A percentile compares a stretch with the other conserved stretches of the same genome.
These are phyloP conservation scores for Cryptosporidium baileyi DNA, from an alignment of 169 alveolate genomes.

Conservation along the genomic window DNA sequence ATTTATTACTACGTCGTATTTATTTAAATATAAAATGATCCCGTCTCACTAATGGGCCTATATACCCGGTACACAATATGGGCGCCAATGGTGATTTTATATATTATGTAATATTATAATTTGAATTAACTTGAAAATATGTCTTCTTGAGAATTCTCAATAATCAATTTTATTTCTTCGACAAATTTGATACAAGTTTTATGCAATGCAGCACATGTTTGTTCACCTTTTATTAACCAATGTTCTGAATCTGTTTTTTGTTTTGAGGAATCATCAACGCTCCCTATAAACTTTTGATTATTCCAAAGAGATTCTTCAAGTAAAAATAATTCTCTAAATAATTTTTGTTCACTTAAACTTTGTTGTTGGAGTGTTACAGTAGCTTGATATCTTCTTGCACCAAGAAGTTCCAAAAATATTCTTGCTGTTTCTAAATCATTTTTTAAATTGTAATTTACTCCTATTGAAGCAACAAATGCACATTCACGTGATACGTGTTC, in stretches of 20 bases:
- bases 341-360: conserved; percentile 16
- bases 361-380: conserved; percentile 20
- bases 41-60: conserved; percentile 61
- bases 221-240: conserved; percentile 47
- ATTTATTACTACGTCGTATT: too few species aligned
- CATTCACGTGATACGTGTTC: conserved; percentile 67
- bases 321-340: conserved; percentile 18
- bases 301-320: conserved; percentile 60
- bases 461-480: conserved; percentile 62
- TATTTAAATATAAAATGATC: conserved; percentile 7
- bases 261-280: not conserved
- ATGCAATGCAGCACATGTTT: conserved; percentile 54
- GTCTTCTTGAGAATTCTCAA: not conserved
- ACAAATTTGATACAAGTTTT: conserved; percentile 35
- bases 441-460: conserved; percentile 27
- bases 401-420: conserved; percentile 40
- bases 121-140: not conserved
- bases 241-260: not conserved
- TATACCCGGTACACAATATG: not conserved
- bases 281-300: not conserved
- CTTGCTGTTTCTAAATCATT: conserved; percentile 32
- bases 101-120: too few species aligned
- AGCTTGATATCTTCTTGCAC: conserved; percentile 67
- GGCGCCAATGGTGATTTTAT: too few species aligned
- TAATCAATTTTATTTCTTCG: not conserved